Percentiles rank a stretch among this genome's conserved stretches.
phyloP scores from a whole-genome alignment of 129 eudicot species.

The Cynara cardunculus region DNA sequence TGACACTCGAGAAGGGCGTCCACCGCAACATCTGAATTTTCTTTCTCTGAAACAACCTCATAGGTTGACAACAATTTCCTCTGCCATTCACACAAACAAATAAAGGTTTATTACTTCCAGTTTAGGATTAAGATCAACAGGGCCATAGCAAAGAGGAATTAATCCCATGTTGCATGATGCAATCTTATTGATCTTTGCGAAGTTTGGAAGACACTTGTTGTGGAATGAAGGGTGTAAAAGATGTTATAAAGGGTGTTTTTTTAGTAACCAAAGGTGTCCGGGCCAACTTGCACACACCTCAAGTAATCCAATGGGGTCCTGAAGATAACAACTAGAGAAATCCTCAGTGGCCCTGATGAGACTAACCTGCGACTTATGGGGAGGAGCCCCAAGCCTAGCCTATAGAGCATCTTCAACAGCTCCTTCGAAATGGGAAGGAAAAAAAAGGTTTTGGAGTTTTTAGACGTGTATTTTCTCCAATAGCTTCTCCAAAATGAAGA shows the following conservation, averaged over 20 bases:
- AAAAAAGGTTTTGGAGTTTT: neutral
- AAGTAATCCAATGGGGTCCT: no score
- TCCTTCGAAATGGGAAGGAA: neutral
- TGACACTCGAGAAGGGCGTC: conserved; percentile 35
- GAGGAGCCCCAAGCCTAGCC: neutral
- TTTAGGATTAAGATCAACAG: neutral
- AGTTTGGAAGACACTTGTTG: neutral
- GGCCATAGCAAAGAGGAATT: neutral
- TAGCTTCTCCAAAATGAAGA: no score
- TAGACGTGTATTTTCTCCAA: neutral
- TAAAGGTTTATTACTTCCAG: neutral
- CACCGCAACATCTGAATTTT: conserved; percentile 33
- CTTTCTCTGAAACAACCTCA: conserved; percentile 57
- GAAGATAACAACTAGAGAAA: no score
- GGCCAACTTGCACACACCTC: no score
- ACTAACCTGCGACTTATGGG: no score
- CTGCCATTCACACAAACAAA: conserved; percentile 44
- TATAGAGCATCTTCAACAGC: neutral
- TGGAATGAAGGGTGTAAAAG: neutral
- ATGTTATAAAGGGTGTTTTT: no score
- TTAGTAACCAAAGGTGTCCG: neutral
- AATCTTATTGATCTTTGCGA: neutral
- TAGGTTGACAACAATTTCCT: conserved; percentile 71
- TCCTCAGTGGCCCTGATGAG: no score
- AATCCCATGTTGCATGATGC: neutral